phyloP scores from a whole-genome alignment of 441 rosid species.

The California macrophylla region DNA sequence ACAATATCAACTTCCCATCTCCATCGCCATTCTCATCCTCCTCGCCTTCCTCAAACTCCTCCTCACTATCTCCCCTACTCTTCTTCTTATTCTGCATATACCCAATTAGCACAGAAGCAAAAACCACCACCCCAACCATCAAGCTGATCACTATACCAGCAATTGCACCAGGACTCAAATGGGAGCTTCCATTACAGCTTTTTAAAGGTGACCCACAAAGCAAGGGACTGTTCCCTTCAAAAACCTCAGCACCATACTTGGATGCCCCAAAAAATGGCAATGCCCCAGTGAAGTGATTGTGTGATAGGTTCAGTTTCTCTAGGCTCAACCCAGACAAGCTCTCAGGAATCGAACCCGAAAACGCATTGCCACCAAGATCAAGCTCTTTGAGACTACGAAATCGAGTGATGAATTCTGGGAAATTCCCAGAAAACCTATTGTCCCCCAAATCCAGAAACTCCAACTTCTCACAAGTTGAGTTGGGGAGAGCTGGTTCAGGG shows the following conservation, averaged over 20 bases:
- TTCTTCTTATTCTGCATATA: constrained; percentile 82
- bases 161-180: constrained; percentile 74
- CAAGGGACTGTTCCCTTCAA: constrained; percentile 67
- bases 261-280: constrained; percentile 56
- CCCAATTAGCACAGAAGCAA: constrained; percentile 73
- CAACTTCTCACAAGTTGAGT: constrained; percentile 53
- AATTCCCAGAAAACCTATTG: constrained; percentile 67
- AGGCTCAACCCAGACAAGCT: constrained; percentile 41
- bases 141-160: constrained; percentile 90
- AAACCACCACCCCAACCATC: constrained; percentile 78
- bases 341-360: constrained; percentile 65
- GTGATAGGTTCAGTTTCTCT: constrained; percentile 70
- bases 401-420: constrained; percentile 61
- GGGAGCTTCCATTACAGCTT: constrained; percentile 47
- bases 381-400: constrained; percentile 58
- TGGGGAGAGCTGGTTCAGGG: constrained; percentile 78
- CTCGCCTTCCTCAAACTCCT: constrained; percentile 62
- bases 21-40: constrained; percentile 43
- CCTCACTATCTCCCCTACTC: constrained; percentile 49
- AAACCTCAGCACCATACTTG: constrained; percentile 53
- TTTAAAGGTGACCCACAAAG: constrained; percentile 79
- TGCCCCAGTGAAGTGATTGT: constrained; percentile 72
- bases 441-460: constrained; percentile 67
- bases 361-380: constrained; percentile 64
- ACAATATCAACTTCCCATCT: constrained; percentile 80